A percentile compares a stretch with the other conserved stretches of the same genome.
Evolutionary conservation across 23 red algal genomes (phyloP).

Genomic region (Cyanidioschyzon merolae): DNA sequence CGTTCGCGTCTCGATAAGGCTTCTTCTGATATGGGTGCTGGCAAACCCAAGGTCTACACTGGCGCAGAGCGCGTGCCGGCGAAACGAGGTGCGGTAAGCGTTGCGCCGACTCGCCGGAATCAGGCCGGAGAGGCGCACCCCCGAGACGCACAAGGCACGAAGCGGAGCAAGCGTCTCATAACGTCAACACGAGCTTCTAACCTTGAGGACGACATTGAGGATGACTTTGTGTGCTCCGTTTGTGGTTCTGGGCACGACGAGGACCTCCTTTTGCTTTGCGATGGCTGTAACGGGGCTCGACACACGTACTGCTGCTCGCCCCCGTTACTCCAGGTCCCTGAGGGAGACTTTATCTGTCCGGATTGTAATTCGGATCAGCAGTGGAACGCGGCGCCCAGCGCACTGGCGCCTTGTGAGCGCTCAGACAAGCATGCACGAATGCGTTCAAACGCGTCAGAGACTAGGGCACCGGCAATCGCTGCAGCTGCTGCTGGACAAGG

Average conservation of each 20-base stretch:
- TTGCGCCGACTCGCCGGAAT: neutral
- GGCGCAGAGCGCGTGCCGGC: neutral
- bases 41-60: neutral
- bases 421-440: too few relatives aligned
- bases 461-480: too few relatives aligned
- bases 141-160: neutral
- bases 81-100: neutral
- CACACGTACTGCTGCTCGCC: conserved; percentile 14
- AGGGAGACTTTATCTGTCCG: conserved; percentile 14
- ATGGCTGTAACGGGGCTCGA: conserved; percentile 1
- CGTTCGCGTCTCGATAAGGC: neutral
- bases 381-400: too few relatives aligned
- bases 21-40: neutral
- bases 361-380: neutral
- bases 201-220: neutral
- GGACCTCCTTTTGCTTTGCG: conserved; percentile 2
- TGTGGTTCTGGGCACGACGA: neutral
- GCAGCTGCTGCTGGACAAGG: too few relatives aligned
- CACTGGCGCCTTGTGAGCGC: too few relatives aligned
- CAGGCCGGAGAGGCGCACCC: neutral
- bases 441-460: too few relatives aligned
- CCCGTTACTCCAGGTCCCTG: conserved; percentile 4
- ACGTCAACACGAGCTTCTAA: neutral
- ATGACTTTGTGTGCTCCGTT: neutral
- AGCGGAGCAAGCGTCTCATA: neutral